These are phyloP conservation scores for Allium sativum DNA, from an alignment of 106 monocot species.

Conservation along the genomic window DNA sequence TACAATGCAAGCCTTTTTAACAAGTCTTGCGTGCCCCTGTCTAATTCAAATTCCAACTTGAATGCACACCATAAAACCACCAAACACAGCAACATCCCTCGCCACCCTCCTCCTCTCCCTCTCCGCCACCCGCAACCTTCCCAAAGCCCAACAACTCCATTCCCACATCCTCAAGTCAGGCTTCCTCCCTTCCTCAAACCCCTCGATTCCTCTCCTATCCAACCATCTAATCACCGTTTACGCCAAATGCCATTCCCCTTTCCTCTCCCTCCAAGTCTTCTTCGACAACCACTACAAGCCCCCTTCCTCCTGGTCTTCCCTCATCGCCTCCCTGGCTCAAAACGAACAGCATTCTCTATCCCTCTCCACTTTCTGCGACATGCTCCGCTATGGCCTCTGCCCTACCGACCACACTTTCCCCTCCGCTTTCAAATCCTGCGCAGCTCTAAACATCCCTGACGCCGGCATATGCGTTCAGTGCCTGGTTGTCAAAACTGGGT, in stretches of 20 bases:
- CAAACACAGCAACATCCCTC: constrained; percentile 2
- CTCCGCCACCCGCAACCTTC: constrained; percentile 30
- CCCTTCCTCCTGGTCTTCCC: constrained; percentile 52
- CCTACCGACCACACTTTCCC: constrained; percentile 50
- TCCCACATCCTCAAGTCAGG: constrained; percentile 46
- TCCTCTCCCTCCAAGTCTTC: constrained; percentile 62
- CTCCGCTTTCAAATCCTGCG: constrained; percentile 43
- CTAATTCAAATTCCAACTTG: neutral
- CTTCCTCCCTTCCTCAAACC: constrained; percentile 10
- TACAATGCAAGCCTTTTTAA: too few species aligned
- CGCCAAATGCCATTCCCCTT: constrained; percentile 48
- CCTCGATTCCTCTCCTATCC: constrained; percentile 30
- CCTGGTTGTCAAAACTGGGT: constrained; percentile 24
- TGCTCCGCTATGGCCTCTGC: constrained; percentile 24
- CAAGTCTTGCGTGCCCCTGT: neutral
- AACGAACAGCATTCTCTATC: constrained; percentile 39
- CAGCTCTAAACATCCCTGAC: constrained; percentile 14
- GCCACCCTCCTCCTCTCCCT: constrained; percentile 31
- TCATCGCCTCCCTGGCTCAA: constrained; percentile 50
- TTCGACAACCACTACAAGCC: constrained; percentile 25
- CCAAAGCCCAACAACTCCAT: constrained; percentile 47
- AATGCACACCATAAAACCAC: neutral
- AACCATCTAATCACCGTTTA: constrained; percentile 81
- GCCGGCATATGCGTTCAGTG: constrained; percentile 31
- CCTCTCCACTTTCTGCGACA: constrained; percentile 32